phyloP scores from a whole-genome alignment of 1,139 yeast species.

The Nakaseomyces bracarensis region DNA sequence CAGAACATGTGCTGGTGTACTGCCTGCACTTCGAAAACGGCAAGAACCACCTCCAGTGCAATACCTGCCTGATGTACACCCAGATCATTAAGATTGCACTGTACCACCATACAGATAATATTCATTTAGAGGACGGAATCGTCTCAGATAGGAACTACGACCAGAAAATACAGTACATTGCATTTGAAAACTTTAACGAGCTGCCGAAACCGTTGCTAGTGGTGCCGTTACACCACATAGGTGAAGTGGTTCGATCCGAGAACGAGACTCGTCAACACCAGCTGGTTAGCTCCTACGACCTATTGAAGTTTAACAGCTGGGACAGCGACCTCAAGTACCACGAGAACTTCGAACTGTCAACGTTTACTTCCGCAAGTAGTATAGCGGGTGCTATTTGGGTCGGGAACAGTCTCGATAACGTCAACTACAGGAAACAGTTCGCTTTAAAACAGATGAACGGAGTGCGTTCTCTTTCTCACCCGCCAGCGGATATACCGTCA shows the following conservation, averaged over 20 bases:
- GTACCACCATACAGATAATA: conserved; percentile 8
- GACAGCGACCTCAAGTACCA: conserved; percentile 62
- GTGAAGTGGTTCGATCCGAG: conserved; percentile 8
- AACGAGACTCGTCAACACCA: conserved; percentile 19
- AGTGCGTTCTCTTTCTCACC: background rate
- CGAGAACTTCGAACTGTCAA: conserved; percentile 72
- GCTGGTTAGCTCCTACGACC: conserved; percentile 30
- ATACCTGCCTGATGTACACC: conserved; percentile 17
- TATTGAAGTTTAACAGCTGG: conserved; percentile 46
- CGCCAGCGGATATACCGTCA: background rate
- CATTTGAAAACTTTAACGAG: conserved; percentile 12
- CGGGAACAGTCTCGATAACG: conserved; percentile 60
- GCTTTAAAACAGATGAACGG: background rate
- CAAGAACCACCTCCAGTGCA: conserved; percentile 12
- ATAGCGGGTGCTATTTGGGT: conserved; percentile 56
- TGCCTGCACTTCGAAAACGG: conserved; percentile 17
- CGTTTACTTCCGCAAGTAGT: conserved; percentile 73
- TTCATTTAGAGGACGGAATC: conserved; percentile 6
- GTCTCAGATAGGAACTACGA: conserved; percentile 8
- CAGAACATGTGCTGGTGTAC: conserved; percentile 24
- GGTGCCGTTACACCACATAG: conserved; percentile 20
- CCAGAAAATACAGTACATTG: conserved; percentile 16
- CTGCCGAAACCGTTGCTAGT: conserved; percentile 23
- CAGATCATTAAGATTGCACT: conserved; percentile 18
- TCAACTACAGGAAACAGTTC: conserved; percentile 2